Conservation (phyloP, 208 protist genomes). For the Crithidia sp. region DNA sequence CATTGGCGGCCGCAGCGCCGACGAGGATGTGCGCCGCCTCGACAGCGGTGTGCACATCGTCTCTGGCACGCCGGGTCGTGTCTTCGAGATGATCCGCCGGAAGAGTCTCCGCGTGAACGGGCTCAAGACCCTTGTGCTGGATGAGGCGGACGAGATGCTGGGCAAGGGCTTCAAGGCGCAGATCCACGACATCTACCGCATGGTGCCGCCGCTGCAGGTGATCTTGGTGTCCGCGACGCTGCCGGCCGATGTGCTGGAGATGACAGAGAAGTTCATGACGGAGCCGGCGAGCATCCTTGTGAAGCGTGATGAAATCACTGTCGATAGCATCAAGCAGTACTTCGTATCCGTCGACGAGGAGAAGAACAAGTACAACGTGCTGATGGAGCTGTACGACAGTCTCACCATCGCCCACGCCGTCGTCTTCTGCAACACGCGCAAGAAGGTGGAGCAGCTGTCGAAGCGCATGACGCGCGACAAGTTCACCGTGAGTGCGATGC, state of each 20-base stretch:
- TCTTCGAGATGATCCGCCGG: slow-evolving; percentile 98
- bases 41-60: slow-evolving; percentile 95
- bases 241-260: slow-evolving; percentile 92
- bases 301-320: slow-evolving; percentile 99
- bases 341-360: slow-evolving; percentile 98
- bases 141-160: slow-evolving; percentile 99
- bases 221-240: slow-evolving; percentile 92
- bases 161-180: slow-evolving; percentile 98
- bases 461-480: slow-evolving; percentile 95
- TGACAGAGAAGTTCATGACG: slow-evolving; percentile 99
- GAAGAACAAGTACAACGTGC: slow-evolving; percentile 99
- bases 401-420: slow-evolving; percentile 98
- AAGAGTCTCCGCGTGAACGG: slow-evolving; percentile 76
- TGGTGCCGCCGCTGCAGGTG: slow-evolving; percentile 92
- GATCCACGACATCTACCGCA: slow-evolving; percentile 98
- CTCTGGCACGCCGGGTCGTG: slow-evolving; percentile 98
- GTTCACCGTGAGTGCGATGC: slow-evolving; percentile 97
- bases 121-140: slow-evolving; percentile 96
- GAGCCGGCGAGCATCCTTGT: slow-evolving; percentile 98
- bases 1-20: slow-evolving; percentile 93
- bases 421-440: slow-evolving; percentile 99
- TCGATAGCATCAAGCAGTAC: slow-evolving; percentile 98
- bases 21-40: slow-evolving; percentile 92
- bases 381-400: slow-evolving; percentile 99
- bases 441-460: slow-evolving; percentile 99